phyloP scores from a whole-genome alignment of 441 rosid genomes.

The Corymbia citriodora region DNA sequence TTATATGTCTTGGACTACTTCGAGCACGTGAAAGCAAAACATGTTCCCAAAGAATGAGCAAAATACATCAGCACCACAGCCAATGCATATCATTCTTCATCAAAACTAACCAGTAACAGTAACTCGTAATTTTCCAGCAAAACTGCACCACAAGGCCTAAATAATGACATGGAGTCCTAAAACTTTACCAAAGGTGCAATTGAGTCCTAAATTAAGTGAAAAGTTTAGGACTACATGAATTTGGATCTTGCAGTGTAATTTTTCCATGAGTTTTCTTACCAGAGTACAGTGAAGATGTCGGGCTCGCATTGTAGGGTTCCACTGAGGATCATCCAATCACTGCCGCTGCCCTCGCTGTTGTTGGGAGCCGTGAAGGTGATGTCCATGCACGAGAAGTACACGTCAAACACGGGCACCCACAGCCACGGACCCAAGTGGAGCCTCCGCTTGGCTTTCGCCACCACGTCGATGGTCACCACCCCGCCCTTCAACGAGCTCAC shows the following conservation, averaged over 20 bases:
- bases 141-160: neutral
- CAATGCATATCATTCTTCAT: neutral
- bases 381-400: neutral
- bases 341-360: neutral
- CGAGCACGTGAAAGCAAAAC: neutral
- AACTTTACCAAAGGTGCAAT: neutral
- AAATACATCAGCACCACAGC: neutral
- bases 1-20: neutral
- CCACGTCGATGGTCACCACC: neutral
- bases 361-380: neutral
- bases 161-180: neutral
- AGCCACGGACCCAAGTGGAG: neutral
- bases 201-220: neutral
- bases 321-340: neutral
- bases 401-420: neutral
- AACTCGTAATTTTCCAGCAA: neutral
- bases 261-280: neutral
- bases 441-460: neutral
- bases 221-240: fast-evolving
- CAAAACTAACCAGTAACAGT: neutral
- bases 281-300: neutral
- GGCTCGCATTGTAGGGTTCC: neutral
- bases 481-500: neutral
- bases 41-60: neutral
- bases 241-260: neutral